A percentile compares a stretch with the other conserved stretches of the same genome.
phyloP scores from a whole-genome alignment of 2,329 filamentous ascomycete species.

The Pseudocercospora fijiensis region DNA sequence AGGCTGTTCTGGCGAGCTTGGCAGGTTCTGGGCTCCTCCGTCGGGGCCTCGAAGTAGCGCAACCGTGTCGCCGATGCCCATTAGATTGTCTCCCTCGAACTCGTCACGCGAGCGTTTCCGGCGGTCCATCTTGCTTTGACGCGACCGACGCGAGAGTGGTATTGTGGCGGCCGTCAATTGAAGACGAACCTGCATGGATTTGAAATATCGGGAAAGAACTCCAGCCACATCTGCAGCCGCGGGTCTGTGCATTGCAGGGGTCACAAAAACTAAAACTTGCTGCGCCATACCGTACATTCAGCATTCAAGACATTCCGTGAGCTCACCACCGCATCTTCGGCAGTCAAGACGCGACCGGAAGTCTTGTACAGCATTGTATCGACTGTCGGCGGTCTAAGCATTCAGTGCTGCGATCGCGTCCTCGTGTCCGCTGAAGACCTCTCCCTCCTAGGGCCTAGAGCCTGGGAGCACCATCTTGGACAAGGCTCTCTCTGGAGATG shows the following conservation, averaged over 20 bases:
- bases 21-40: background rate
- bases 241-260: background rate
- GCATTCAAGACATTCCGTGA: background rate
- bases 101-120: constrained; percentile 35
- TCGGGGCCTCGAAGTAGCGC: constrained; percentile 25
- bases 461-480: background rate
- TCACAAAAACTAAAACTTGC: background rate
- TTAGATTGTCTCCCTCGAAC: constrained; percentile 26
- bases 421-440: too few species aligned
- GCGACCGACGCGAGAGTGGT: background rate
- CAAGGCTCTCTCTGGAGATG: background rate
- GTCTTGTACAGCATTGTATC: too few species aligned
- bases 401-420: too few species aligned
- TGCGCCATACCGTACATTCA: too few species aligned
- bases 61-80: constrained; percentile 33
- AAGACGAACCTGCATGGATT: background rate
- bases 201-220: background rate
- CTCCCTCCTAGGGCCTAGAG: too few species aligned
- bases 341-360: too few species aligned
- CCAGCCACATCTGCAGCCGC: background rate
- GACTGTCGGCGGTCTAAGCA: too few species aligned
- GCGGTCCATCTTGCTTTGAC: constrained; percentile 22
- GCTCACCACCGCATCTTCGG: too few species aligned
- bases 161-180: background rate
- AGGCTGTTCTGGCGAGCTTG: constrained; percentile 4